Conservation (phyloP, 257 asterid genomes). For the Nyctanthes arbortristis region DNA sequence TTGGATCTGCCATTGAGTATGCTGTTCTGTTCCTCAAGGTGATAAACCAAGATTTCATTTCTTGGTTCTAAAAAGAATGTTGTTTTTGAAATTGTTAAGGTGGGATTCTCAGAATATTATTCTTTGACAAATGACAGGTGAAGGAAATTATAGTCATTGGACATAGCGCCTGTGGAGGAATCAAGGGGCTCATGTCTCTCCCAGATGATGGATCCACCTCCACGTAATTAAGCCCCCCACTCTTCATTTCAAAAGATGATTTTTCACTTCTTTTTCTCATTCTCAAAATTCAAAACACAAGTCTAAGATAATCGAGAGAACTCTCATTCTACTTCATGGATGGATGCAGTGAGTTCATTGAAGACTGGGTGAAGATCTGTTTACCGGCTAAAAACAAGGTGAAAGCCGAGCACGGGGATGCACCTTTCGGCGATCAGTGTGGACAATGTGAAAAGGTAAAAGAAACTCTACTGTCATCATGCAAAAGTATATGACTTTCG, state of each 20-base stretch:
- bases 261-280: neutral
- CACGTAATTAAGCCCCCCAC: constrained; percentile 48
- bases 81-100: neutral
- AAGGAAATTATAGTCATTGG: constrained; percentile 84
- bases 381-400: constrained; percentile 85
- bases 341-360: constrained; percentile 73
- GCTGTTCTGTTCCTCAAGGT: constrained; percentile 92
- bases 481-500: too few relatives aligned
- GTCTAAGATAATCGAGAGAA: neutral
- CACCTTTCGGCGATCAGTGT: constrained; percentile 54
- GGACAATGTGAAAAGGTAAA: constrained; percentile 72
- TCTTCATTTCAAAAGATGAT: neutral
- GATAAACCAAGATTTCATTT: constrained; percentile 1
- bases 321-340: neutral
- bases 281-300: neutral
- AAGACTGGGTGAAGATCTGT: constrained; percentile 87
- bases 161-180: constrained; percentile 96
- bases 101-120: neutral
- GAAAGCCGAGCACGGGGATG: constrained; percentile 29
- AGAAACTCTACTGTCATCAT: neutral
- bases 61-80: neutral
- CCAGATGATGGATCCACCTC: constrained; percentile 60
- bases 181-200: constrained; percentile 93
- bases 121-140: constrained; percentile 66
- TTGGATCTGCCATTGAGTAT: constrained; percentile 83